Base-by-base conservation (phyloP, 805 yeast genomes). In the Monosporozyma servazzii region DNA sequence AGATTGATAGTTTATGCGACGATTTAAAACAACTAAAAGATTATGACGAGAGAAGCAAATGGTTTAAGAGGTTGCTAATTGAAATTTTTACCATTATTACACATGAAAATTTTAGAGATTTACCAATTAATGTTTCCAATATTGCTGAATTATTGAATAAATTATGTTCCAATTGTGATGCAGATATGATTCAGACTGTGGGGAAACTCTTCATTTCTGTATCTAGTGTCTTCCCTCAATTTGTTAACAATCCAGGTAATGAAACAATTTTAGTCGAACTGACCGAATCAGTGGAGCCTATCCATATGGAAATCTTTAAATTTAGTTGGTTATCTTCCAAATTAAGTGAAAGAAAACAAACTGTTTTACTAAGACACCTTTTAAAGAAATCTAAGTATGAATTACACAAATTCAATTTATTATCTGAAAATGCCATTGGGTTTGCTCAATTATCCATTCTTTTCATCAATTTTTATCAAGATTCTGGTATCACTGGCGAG, bases 401-500 rank as follows among this genome's bases (percentile, higher is more conserved):
- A 50, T 72, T 72, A 56, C 66, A 64, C 60, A 79, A 82, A 56
- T 88, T 72, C 68, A 84, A 86, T 52, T 69, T 88, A 17, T 59
- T 87, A 7, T 78, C 81, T 48, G 96, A 90, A 64, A 85, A 85
- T 54, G 71, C 81, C 23, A 88, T 84, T 61, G 97, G 96, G 0
- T 89, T 79, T 66, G 67, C 95, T 11, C 82, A 80, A 57, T 69
- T 86, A 31, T 64, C 81, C 0, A 74, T 74, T 2, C 79, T 82
- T 47, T 54, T 84, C 11, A 64, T 70, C 50, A 54, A 66, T 2
- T 72, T 80, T 1, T 68, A 77, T 49, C 58, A 61, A 25, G 71
- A 74, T 33, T 68, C 70, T 2, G 75, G 76, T 51, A 65, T 76
- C 7, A 54, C 59, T 3, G 68, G 59, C 41, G 75, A 78, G 57